phyloP scores from a whole-genome alignment of 2,329 filamentous ascomycete genomes.

The Hypoxylon sp. region DNA sequence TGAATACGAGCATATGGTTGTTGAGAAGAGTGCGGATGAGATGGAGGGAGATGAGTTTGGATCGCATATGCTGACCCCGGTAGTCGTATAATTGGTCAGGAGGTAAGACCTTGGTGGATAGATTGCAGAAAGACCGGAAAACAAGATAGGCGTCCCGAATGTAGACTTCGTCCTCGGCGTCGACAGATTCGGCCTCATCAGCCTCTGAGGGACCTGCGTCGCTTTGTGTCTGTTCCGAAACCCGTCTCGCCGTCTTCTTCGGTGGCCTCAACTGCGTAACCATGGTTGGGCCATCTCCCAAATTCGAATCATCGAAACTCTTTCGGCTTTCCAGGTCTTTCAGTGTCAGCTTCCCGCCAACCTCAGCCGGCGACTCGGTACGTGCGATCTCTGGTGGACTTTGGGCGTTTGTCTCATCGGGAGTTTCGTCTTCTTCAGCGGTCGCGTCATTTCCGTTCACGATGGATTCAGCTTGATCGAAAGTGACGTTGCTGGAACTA shows the following conservation, averaged over 20 bases:
- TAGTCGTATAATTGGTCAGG: slow-evolving; percentile 93
- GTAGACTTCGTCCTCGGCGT: slow-evolving; percentile 91
- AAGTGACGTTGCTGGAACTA: slow-evolving; percentile 61
- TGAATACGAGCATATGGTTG: slow-evolving; percentile 91
- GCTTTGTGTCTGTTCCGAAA: slow-evolving; percentile 62
- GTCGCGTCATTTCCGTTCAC: slow-evolving; percentile 44
- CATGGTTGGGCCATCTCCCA: slow-evolving; percentile 73
- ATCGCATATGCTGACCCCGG: slow-evolving; percentile 95
- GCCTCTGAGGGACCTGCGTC: slow-evolving; percentile 64
- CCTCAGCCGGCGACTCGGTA: slow-evolving; percentile 47
- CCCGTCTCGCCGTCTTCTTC: slow-evolving; percentile 55
- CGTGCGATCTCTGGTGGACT: slow-evolving; percentile 41
- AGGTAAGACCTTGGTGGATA: slow-evolving; percentile 90
- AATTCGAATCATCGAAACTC: slow-evolving; percentile 72
- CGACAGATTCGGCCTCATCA: slow-evolving; percentile 67
- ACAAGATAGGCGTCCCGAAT: slow-evolving; percentile 97
- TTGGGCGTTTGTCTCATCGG: slow-evolving; percentile 46
- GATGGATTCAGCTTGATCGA: slow-evolving; percentile 56
- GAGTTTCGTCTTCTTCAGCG: slow-evolving; percentile 50
- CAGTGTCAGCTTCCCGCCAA: slow-evolving; percentile 66
- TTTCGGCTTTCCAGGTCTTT: slow-evolving; percentile 74
- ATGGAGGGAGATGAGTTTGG: slow-evolving; percentile 93
- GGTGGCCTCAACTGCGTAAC: slow-evolving; percentile 66
- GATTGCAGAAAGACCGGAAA: slow-evolving; percentile 95
- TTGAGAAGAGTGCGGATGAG: slow-evolving; percentile 95